Percentiles rank a stretch among this genome's conserved stretches.
Conservation (phyloP, 75 land plant species). For the Larix kaempferi region DNA sequence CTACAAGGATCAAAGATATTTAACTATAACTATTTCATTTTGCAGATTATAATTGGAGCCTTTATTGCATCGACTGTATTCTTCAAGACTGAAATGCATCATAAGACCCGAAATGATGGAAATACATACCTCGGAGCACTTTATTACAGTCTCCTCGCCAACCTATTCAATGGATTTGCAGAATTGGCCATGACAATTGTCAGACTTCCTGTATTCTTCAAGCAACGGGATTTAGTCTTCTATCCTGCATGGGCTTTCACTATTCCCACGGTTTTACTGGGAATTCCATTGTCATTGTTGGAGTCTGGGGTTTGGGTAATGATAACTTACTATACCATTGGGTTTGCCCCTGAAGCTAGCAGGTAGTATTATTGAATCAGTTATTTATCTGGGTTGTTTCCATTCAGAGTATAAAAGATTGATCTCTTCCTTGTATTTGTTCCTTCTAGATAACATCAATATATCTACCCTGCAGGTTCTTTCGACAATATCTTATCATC, state of each 20-base stretch:
- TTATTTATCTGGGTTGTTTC: background rate
- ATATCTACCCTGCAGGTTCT: constrained; percentile 32
- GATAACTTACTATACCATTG: constrained; percentile 26
- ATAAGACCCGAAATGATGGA: constrained; percentile 5
- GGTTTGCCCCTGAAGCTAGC: constrained; percentile 26
- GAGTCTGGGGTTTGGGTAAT: constrained; percentile 21
- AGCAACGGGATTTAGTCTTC: constrained; percentile 21
- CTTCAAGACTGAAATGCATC: constrained; percentile 23
- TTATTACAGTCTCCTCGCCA: constrained; percentile 10
- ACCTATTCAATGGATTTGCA: constrained; percentile 32
- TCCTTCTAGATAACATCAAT: background rate
- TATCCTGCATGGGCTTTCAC: constrained; percentile 30
- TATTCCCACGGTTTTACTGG: constrained; percentile 13
- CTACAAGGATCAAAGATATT: too few relatives aligned
- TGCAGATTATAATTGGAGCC: constrained; percentile 21
- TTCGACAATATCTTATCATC: constrained; percentile 43
- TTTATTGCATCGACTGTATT: constrained; percentile 17
- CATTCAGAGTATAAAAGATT: background rate
- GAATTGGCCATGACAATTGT: constrained; percentile 30
- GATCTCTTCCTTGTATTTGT: background rate
- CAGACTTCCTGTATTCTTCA: constrained; percentile 27
- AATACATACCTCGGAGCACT: constrained; percentile 13
- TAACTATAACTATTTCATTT: background rate
- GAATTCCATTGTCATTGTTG: constrained; percentile 22
- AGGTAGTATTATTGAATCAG: constrained; percentile 14